Percentiles rank a stretch among this genome's conserved stretches.
Evolutionary conservation across 2,329 filamentous ascomycete genomes (phyloP).

Genomic region (Fusarium verticillioides): DNA sequence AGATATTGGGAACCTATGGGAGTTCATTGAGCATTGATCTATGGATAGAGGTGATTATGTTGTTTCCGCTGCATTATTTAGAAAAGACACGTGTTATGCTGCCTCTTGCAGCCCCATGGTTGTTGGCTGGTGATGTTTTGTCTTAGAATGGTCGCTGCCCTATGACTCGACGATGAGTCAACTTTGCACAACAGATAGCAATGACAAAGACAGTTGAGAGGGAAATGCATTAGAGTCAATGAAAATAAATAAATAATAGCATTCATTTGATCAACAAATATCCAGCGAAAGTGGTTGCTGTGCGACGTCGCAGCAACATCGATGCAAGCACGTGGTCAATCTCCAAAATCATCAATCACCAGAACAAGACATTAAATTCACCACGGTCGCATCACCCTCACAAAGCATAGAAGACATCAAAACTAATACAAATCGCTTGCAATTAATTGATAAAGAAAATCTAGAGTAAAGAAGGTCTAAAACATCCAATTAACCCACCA

Average conservation of each 20-base stretch:
- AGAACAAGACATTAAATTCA: accelerated
- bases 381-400: neutral
- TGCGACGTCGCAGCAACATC: neutral
- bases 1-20: neutral
- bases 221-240: neutral
- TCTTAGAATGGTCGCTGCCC: neutral
- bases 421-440: neutral
- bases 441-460: slow-evolving; percentile 16
- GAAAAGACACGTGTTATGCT: neutral
- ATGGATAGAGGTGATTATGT: accelerated
- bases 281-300: accelerated
- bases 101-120: neutral
- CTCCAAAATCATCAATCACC: neutral
- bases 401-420: accelerated
- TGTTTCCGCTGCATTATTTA: accelerated
- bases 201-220: accelerated
- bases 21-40: accelerated
- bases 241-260: too few species aligned
- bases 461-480: slow-evolving; percentile 16
- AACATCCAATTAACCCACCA: neutral
- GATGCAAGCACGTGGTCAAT: neutral
- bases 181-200: neutral
- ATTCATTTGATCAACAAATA: neutral
- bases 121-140: neutral
- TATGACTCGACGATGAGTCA: neutral